Evolutionary conservation across 768 basidiomycete genomes (phyloP), one percentile per base, ranked within the genome.

Genomic region (Vararia minispora): DNA sequence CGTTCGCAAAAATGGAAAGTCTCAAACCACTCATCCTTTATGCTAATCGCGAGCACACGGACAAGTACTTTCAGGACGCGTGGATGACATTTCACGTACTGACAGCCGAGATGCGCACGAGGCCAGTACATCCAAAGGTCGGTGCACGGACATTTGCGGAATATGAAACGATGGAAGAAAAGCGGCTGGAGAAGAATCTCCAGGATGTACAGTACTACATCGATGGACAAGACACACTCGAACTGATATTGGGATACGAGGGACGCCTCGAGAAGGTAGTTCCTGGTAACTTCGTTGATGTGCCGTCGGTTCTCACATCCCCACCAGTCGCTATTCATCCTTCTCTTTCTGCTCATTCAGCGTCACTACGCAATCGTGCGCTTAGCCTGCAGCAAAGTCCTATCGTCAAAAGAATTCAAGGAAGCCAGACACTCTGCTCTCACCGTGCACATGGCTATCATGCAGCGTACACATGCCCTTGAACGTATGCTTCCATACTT

Each of bases 211-310:
- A 46, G 13, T 59, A 54, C 27, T 30, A 46, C 25, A 55, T 60
- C 20, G 57, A 60, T 29, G 54, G 48, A 2, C 16, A 33, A 0
- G 58, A 58, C 23, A 58, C 56, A 1, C 40, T 60, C 6, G 33
- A 41, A 3, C 46, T 58, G 2, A 46, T 60, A 1, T 38, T 50
- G 7, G 58, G 56, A n/a, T n/a, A n/a, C 2, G 35, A 46, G 3
- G 52, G 51, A 3, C 45, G 54, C 8, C 41, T 55, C 4, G 58
- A 60, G 36, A 52, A 49, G 49, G 58, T 58, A 26, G 14, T 41
- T 33, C 24, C 6, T 10, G 22, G 22, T 45, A 3, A 18, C 30
- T 16, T n/a, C 10, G 13, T 5, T 24, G 14, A 26, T 26, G 6
- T 29, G 27, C 11, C 28, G 21, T 14, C 24, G 10, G 9, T 37